Conservation (phyloP, 257 asterid species). For the Solanum rostratum region DNA sequence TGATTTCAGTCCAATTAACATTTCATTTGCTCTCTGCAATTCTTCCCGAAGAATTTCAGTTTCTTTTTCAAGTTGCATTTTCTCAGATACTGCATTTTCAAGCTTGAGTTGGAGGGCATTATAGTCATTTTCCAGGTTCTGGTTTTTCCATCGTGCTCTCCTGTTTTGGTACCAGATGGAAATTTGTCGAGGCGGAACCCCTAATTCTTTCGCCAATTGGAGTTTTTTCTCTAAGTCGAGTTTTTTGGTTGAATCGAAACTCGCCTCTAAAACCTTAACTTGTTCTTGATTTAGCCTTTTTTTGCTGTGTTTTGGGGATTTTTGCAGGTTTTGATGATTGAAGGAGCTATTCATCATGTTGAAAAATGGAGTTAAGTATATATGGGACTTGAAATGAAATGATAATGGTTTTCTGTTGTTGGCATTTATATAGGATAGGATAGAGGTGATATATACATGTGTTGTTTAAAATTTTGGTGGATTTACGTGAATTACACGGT, state of each 20-base stretch:
- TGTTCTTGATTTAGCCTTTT: conserved; percentile 66
- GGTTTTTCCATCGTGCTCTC: conserved; percentile 83
- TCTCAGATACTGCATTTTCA: conserved; percentile 51
- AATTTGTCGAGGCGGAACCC: conserved; percentile 71
- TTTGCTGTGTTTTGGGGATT: conserved; percentile 16
- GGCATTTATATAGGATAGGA: neutral
- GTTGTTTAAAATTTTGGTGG: neutral
- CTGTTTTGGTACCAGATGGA: conserved; percentile 92
- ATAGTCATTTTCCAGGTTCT: conserved; percentile 57
- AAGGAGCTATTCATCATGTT: conserved; percentile 13
- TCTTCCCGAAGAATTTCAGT: conserved; percentile 40
- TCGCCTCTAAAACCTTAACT: conserved; percentile 56
- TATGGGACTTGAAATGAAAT: conserved; percentile 3
- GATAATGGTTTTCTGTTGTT: neutral
- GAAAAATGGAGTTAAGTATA: neutral
- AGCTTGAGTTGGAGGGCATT: conserved; percentile 50
- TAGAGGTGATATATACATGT: neutral
- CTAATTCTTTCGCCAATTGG: conserved; percentile 56
- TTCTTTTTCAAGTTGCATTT: conserved; percentile 43
- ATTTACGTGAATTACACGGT: too few species aligned
- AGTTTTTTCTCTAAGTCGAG: conserved; percentile 68
- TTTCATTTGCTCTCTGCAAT: conserved; percentile 39
- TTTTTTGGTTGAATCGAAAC: conserved; percentile 56
- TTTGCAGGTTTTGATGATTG: conserved; percentile 19
- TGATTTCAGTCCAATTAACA: conserved; percentile 14